phyloP scores from a whole-genome alignment of 2,329 filamentous ascomycete species.

The Penicillium sp. region DNA sequence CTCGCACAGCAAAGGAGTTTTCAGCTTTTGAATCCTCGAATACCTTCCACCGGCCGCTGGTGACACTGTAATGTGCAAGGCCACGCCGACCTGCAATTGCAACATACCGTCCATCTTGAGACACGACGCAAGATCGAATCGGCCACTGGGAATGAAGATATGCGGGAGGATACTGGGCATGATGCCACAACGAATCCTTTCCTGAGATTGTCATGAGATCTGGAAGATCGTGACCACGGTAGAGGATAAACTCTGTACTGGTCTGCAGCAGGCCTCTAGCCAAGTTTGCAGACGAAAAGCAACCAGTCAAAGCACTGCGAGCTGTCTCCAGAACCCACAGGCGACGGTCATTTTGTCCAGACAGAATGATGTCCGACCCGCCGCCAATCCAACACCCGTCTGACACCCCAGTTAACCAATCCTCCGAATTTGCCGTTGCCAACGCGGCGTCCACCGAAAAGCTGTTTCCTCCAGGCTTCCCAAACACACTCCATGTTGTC shows the following conservation, averaged over 20 bases:
- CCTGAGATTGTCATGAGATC: conserved; percentile 89
- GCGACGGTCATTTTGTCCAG: conserved; percentile 68
- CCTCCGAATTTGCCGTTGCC: conserved; percentile 68
- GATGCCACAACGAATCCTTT: conserved; percentile 93
- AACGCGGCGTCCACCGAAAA: conserved; percentile 69
- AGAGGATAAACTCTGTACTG: conserved; percentile 83
- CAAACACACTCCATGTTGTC: conserved; percentile 97
- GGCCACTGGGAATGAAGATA: conserved; percentile 95
- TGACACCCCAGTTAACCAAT: conserved; percentile 77
- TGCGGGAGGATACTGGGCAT: conserved; percentile 75
- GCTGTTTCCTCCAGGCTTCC: conserved; percentile 81
- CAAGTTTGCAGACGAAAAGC: conserved; percentile 87
- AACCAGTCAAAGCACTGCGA: conserved; percentile 86
- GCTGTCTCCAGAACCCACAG: conserved; percentile 91
- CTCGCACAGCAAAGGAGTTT: conserved; percentile 86
- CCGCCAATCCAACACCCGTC: conserved; percentile 84
- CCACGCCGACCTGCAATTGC: conserved; percentile 93
- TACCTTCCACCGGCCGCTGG: conserved; percentile 92
- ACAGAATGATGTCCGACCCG: conserved; percentile 79
- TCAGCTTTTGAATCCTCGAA: conserved; percentile 80
- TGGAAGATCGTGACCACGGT: conserved; percentile 86
- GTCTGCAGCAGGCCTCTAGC: conserved; percentile 87
- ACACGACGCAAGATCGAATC: conserved; percentile 81
- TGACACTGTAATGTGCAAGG: conserved; percentile 91
- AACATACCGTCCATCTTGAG: conserved; percentile 87